Evolutionary conservation across 2,329 filamentous ascomycete genomes (phyloP).

Genomic region (Neonectria coccinea): DNA sequence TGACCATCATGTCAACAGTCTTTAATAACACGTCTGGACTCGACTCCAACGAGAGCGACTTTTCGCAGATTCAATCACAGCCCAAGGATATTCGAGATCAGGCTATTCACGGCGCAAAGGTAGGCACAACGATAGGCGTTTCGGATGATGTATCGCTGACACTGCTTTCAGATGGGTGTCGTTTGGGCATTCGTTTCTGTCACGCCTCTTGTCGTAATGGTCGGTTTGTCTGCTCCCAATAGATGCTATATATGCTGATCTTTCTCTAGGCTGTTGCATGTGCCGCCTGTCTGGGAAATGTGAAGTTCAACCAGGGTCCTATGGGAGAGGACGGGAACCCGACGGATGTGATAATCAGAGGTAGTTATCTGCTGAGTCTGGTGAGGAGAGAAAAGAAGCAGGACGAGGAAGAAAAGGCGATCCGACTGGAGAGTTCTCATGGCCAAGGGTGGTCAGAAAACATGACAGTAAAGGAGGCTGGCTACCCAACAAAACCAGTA

Average conservation of each 20-base stretch:
- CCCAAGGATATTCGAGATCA: slow-evolving; percentile 27
- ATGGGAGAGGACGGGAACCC: slow-evolving; percentile 43
- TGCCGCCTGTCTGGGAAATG: slow-evolving; percentile 48
- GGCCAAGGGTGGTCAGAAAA: slow-evolving; percentile 21
- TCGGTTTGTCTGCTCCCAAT: slow-evolving; percentile 35
- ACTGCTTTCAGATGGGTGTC: slow-evolving; percentile 60
- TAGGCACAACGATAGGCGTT: slow-evolving; percentile 14
- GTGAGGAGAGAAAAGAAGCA: slow-evolving; percentile 34
- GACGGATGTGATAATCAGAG: slow-evolving; percentile 46
- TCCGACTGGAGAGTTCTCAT: slow-evolving; percentile 33
- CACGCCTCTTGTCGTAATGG: slow-evolving; percentile 66
- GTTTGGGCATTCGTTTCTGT: slow-evolving; percentile 74
- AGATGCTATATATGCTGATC: slow-evolving; percentile 20
- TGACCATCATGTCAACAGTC: slow-evolving; percentile 76
- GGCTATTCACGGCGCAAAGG: slow-evolving; percentile 45
- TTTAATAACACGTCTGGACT: slow-evolving; percentile 69
- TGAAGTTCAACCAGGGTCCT: slow-evolving; percentile 45
- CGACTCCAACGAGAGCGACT: slow-evolving; percentile 39
- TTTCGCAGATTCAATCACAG: slow-evolving; percentile 38
- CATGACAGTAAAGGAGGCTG: slow-evolving; percentile 8
- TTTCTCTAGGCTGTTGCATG: slow-evolving; percentile 41
- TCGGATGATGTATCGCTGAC: slow-evolving; percentile 5
- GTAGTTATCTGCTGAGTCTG: slow-evolving; percentile 47
- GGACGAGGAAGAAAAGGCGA: slow-evolving; percentile 30
- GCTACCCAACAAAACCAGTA: slow-evolving; percentile 9